Evolutionary conservation across 305 asterid species (phyloP), one percentile per base, ranked within the genome.

Genomic region (Andrographis paniculata): DNA sequence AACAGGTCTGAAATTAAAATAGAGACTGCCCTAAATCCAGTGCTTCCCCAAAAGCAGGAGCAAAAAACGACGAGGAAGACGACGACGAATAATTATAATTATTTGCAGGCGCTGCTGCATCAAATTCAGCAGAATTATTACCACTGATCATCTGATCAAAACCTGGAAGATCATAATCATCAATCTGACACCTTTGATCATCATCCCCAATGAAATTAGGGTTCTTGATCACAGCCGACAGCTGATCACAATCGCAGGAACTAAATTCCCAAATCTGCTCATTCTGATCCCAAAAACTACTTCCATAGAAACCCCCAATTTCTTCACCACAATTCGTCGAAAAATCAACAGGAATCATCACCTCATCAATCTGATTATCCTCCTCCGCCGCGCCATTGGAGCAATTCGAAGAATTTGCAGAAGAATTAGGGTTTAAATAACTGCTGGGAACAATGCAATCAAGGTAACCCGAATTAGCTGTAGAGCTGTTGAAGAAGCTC

Each of bases 391-490:
- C 33, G 0, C 33, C 33, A 0, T 10, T n/a, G n/a, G n/a, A n/a
- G n/a, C n/a, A n/a, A n/a, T 43, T 41, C 36, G 38, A 11, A 10
- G 60, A 19, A 31, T 38, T 31, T 9, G 18, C 31, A 17, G 50
- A 36, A 17, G 50, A 36, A 18, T 24, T 10, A 45, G 87, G 84
- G 62, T 79, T 82, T 63, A 91, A 65, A 56, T 71, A 91, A 59
- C 66, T 74, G 31, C 71, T 76, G 2, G 96, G 99, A 12, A 91
- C 95, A 1, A 91, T 80, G 71, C 96, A 78, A 40, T 80, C 94
- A 56, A 83, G 68, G 54, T 83, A 91, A 6, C 97, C 94, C 0
- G 94, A 87, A 41, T 78, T 81, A 0, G 38, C 12, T 7, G 2
- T 5, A 33, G 14, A 6, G 1, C 12, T 11, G n/a, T 33, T 33